Base-by-base conservation (phyloP, 1,139 yeast species). In the Yamadazyma dushanensis region DNA sequence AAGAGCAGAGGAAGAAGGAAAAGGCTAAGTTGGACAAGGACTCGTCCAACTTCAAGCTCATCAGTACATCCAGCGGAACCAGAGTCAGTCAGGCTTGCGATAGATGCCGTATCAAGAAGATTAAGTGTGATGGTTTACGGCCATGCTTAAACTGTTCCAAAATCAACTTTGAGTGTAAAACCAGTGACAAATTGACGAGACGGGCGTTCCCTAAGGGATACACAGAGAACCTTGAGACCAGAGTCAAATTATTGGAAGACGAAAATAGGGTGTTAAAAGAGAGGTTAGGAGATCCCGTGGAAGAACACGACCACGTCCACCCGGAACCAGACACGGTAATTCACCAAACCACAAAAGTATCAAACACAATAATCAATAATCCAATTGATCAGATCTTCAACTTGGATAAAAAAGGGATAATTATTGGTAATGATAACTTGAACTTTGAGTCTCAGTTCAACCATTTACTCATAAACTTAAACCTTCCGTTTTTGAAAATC, bases 1-100 rank as follows among this genome's bases (percentile, higher is more conserved):
- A 26, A 17, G 29, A 26, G 8, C 16, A 17, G 29, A 26, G 21
- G 27, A 41, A 40, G 15, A 40, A 43, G 30, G 30, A 38, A 8
- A 35, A 39, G 28, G 33, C 24, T 23, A 45, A 41, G 26, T 35
- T 40, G 17, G 58, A 54, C 15, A 46, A 48, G 26, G 47, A 45
- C n/a, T 40, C 46, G 8, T 41, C 59, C 3, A 68, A 65, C 46
- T 56, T 61, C 44, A 69, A 68, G 44, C 53, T 70, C 33, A 70
- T 70, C 30, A 61, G 56, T 35, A 68, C 75, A 10, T 62, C 64
- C 8, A 47, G 61, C 4, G 74, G 76, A 0, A 56, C 63, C 9
- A 50, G 85, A 45, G 82, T 82, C 3, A 76, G 85, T 2, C 92
- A 83, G 54, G 92, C 92, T 3, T 84, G 94, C 61, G 92, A 84